Base-by-base conservation (phyloP, 495 filamentous ascomycete species). In the Hypoxylon crocopeplum region DNA sequence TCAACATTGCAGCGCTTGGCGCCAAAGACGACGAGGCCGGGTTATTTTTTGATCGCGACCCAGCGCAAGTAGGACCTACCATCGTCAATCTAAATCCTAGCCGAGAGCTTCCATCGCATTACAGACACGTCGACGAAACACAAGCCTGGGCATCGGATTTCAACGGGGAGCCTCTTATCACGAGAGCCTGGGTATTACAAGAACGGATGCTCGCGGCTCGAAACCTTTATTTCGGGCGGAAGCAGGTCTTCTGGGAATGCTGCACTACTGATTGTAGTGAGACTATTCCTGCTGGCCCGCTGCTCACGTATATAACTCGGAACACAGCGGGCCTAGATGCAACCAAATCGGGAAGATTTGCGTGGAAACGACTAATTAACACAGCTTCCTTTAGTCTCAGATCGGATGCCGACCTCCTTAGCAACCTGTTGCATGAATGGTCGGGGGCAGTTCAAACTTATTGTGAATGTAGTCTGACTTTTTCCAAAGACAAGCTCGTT, bases 171-270 rank as follows among this genome's bases (percentile, higher is more conserved):
- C 51, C 56, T 1, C 48, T 67, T 2, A 16, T 58, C 7, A 24
- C 54, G 13, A 30, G 66, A 1, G 62, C 38, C 0, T 69, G 62
- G 66, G 62, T 66, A 0, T 27, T 69, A 2, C 66, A 69, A 24
- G 66, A 69, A 11, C 50, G 59, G 5, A 27, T 69, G 0, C 53
- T 69, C 7, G 45, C 67, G 2, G 32, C 57, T 13, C 40, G 67
- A 7, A 56, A 60, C 17, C 12, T 69, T 0, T 62, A 66, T 17
- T 67, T 69, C 13, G 63, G 63, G 2, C 48, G 52, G 1, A 42
- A 57, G 17, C 66, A 68, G 15, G 47, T 68, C 19, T 61, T 62
- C 13, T 68, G 57, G 66, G 66, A 65, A 12, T 68, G 66, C 40
- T 32, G 34, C 15, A 25, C 19, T 11, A 40, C 33, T 6, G 34